Base-by-base conservation (phyloP, 2,329 filamentous ascomycete genomes). In the Penicillium corylophilum region DNA sequence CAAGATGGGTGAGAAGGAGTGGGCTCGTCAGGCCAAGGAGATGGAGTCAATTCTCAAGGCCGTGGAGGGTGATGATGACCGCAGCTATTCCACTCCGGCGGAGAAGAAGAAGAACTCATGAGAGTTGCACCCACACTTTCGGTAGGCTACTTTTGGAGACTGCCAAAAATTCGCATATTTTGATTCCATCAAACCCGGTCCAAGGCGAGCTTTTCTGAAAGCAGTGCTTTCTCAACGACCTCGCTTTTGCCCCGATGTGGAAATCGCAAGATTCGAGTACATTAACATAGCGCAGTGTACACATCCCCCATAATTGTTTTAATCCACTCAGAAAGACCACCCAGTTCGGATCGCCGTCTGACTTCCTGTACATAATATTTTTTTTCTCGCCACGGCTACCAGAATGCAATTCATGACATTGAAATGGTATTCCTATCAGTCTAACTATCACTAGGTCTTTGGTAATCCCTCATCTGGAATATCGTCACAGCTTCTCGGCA, bases 1-100 rank as follows among this genome's bases (percentile, higher is more conserved):
- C 64, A 96, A 95, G 80, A 92, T 94, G 88, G 88, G 83, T 57
- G 77, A 88, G 64, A 80, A 79, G 54, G 87, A 90, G 70, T 95
- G 90, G 90, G 81, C 86, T 66, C 82, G 84, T 66, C 91, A 96
- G 76, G 79, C 80, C 54, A 79, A 82, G 68, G 87, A 88, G 69
- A 90, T 90, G 78, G 89, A 94, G 72, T 77, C 77, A 63, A 85
- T 91, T 57, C 83, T 91, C 51, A 81, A 85, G 70, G 82, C 89
- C 66, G 89, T 96, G 2, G 84, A 87, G 69, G 83, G 83, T 10
- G 68, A 75, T 3, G 76, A 78, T 62, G 76, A 78, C 50, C 69
- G 76, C 52, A 66, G 64, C n/a, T 78, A 78, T 52, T 51, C 66
- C 23, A 56, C 67, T 22, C 62, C 69, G 10, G 61, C 60, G 18